phyloP scores from a whole-genome alignment of 768 basidiomycete genomes.

The Tulasnella sp. region DNA sequence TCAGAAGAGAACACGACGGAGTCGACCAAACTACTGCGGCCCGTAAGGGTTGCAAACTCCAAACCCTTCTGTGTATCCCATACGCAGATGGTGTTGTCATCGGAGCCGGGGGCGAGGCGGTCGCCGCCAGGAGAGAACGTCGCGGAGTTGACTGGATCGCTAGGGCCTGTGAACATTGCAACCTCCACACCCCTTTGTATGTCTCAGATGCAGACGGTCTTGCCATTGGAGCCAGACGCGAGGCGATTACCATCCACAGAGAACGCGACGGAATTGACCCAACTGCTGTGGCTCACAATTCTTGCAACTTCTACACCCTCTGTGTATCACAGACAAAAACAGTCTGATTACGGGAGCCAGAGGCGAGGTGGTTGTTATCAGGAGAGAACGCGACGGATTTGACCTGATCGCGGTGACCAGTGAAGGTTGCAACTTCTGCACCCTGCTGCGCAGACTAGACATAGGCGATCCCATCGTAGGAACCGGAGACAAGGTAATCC shows the following conservation, averaged over 20 bases:
- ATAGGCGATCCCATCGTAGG: neutral
- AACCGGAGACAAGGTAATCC: neutral
- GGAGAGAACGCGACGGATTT: neutral
- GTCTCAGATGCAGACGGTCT: constrained; percentile 9
- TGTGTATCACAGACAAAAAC: neutral
- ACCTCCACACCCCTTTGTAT: neutral
- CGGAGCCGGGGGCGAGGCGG: no score
- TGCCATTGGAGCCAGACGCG: neutral
- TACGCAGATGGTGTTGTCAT: no score
- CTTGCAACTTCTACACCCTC: no score
- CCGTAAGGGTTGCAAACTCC: no score
- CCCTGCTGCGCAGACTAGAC: neutral
- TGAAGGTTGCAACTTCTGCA: neutral
- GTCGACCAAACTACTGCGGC: no score
- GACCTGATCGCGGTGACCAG: neutral
- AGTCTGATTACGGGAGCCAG: no score
- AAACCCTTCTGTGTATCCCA: no score
- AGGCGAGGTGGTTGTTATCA: no score
- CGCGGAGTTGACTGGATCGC: no score
- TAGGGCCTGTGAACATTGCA: neutral
- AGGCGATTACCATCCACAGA: neutral
- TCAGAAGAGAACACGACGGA: no score
- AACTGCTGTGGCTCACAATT: neutral
- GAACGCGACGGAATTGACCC: neutral
- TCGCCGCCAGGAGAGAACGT: no score